phyloP scores from a whole-genome alignment of 805 yeast species.

The Candida quercuum region DNA sequence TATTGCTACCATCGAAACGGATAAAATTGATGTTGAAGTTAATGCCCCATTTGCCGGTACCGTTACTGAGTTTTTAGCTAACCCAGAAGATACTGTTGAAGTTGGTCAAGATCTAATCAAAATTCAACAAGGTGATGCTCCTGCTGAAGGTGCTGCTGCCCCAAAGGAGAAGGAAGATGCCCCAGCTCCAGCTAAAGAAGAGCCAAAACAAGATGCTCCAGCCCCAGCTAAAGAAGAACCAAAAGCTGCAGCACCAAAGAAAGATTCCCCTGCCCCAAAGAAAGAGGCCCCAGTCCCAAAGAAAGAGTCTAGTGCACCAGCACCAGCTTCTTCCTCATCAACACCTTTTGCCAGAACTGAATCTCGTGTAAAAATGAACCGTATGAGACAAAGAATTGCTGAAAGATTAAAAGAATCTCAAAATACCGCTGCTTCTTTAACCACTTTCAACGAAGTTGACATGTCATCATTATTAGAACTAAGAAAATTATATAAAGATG shows the following conservation, averaged over 20 bases:
- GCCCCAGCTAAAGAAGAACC: constrained; percentile 22
- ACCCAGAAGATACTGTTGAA: constrained; percentile 87
- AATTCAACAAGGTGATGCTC: constrained; percentile 74
- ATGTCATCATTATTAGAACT: constrained; percentile 88
- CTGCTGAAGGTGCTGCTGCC: constrained; percentile 47
- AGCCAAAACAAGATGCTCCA: too few relatives aligned
- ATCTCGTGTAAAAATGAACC: constrained; percentile 94
- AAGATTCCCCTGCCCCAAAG: constrained; percentile 22
- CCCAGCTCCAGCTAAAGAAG: constrained; percentile 20
- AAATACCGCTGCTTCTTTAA: constrained; percentile 96
- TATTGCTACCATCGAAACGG: constrained; percentile 96
- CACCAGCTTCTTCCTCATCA: constrained; percentile 20
- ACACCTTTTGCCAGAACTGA: constrained; percentile 70
- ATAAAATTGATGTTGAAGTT: constrained; percentile 95
- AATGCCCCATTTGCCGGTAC: constrained; percentile 93
- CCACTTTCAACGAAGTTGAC: constrained; percentile 97
- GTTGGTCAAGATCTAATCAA: constrained; percentile 91
- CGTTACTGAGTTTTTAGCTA: constrained; percentile 73
- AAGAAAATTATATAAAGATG: constrained; percentile 97
- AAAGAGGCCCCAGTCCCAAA: constrained; percentile 21
- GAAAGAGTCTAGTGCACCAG: constrained; percentile 21
- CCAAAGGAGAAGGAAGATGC: constrained; percentile 34
- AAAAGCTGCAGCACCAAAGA: constrained; percentile 23
- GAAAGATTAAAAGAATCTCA: constrained; percentile 99
- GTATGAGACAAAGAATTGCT: constrained; percentile 98